Base-by-base conservation (phyloP, 202 grass and related monocot species). In the Bolboschoenoplectus hybrid region DNA sequence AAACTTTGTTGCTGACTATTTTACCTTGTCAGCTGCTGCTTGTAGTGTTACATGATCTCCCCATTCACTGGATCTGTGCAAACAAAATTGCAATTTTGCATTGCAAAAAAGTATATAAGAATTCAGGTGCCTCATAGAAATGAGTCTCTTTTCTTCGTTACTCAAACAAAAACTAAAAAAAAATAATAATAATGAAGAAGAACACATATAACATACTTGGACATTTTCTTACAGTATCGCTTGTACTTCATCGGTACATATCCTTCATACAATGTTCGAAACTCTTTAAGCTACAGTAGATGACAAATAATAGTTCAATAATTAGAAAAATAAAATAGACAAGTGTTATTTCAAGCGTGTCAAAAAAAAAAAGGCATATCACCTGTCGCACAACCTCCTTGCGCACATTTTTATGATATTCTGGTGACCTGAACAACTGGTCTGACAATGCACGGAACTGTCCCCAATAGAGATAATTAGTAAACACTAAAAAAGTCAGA, bases 201-300 rank as follows among this genome's bases (percentile, higher is more conserved):
- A 95, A 88, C 46, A 61, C 39, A 85, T 7, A 17, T 49, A 67
- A n/a, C 91, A 53, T 99, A 99, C 97, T 91, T 99, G 86, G 91
- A 89, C 97, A 99, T 99, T 91, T 99, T 99, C 82, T 97, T 97
- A 85, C 87, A 93, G 75, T 99, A 99, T 2, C 88, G 86, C 86
- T 99, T 99, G 82, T 99, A 99, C 83, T 90, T 96, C 97, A 99
- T 99, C 66, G 97, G 97, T 73, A 99, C 92, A 46, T 99, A 92
- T 44, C 97, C 93, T 92, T 99, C 97, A 63, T 99, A 99, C 35
- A 88, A 89, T 58, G 93, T 81, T 5, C 89, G 90, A 40, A 86
- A 92, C 11, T 92, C 89, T 89, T 97, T 99, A 84, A 99, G 97
- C 97, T 99, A 89, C 58, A 95, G 70, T 92, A 87, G 68, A 57